phyloP scores from a whole-genome alignment of 768 basidiomycete species.

The Termitomyces sp. region DNA sequence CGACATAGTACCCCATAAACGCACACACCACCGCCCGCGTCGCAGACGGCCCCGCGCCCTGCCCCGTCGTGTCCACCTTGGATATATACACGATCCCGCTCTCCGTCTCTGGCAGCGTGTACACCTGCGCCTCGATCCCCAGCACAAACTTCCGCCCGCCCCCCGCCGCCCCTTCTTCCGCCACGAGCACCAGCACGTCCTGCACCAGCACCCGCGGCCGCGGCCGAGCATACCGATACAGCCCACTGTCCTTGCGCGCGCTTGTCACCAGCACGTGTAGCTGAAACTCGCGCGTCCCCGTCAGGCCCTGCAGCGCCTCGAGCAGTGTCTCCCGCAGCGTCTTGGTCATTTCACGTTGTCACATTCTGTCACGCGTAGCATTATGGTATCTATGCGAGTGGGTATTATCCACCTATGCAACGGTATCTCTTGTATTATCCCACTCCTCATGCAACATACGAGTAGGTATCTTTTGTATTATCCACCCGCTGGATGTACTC shows the following conservation, averaged over 20 bases:
- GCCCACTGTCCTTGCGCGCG: conserved; percentile 56
- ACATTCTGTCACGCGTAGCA: background rate
- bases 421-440: too few species aligned
- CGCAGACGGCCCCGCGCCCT: conserved; percentile 53
- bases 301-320: conserved; percentile 45
- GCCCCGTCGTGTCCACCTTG: conserved; percentile 92
- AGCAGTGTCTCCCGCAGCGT: conserved; percentile 62
- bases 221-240: conserved; percentile 74
- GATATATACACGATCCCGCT: conserved; percentile 82
- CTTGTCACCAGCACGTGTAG: conserved; percentile 70
- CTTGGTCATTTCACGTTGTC: conserved; percentile 15
- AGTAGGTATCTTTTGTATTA: conserved; percentile 84
- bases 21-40: conserved; percentile 65
- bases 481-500: conserved; percentile 97
- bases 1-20: conserved; percentile 59
- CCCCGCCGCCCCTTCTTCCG: conserved; percentile 45
- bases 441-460: conserved; percentile 57
- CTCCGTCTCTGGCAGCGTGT: conserved; percentile 64
- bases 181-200: conserved; percentile 72
- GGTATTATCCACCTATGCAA: too few species aligned
- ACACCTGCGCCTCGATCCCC: conserved; percentile 76
- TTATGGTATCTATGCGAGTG: too few species aligned
- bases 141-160: conserved; percentile 60
- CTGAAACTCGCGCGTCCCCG: conserved; percentile 69
- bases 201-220: conserved; percentile 66